Evolutionary conservation across 2,329 filamentous ascomycete genomes (phyloP).

Genomic region (Aschersonia sp.): DNA sequence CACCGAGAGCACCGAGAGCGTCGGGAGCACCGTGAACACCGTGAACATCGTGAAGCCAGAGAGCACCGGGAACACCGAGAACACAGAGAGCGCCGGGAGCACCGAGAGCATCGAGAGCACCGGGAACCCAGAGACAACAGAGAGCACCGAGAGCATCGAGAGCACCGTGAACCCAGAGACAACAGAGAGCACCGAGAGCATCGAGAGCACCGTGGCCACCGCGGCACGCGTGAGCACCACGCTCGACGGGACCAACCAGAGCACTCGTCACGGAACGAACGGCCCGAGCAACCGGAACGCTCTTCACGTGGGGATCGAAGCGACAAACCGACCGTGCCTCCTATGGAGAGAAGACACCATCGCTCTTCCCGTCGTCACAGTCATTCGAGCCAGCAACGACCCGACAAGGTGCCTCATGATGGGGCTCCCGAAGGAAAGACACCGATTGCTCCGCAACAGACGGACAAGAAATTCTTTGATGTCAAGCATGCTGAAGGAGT

Average conservation of each 20-base stretch:
- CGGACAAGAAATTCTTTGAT: slow-evolving; percentile 27
- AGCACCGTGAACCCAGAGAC: background rate
- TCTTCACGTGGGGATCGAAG: slow-evolving; percentile 9
- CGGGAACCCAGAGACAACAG: background rate
- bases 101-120: slow-evolving; percentile 2
- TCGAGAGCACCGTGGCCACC: too few relatives aligned
- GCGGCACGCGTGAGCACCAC: slow-evolving; percentile 5
- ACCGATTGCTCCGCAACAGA: slow-evolving; percentile 6
- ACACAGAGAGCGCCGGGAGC: slow-evolving; percentile 6
- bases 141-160: too few relatives aligned
- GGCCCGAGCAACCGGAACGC: slow-evolving; percentile 4
- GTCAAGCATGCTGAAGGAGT: slow-evolving; percentile 22
- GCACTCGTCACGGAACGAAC: slow-evolving; percentile 1
- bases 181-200: too few relatives aligned
- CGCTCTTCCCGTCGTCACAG: slow-evolving; percentile 27
- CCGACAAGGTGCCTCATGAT: slow-evolving; percentile 15
- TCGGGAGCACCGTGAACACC: background rate
- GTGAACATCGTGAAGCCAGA: background rate
- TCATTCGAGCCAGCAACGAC: slow-evolving; percentile 18
- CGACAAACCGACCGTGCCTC: slow-evolving; percentile 19
- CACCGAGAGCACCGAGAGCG: background rate
- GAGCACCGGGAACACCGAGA: slow-evolving; percentile 12
- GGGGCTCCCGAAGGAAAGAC: slow-evolving; percentile 11
- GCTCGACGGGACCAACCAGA: slow-evolving; percentile 10
- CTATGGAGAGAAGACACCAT: slow-evolving; percentile 14